Evolutionary conservation across 495 filamentous ascomycete genomes (phyloP).

Genomic region (Hypoxylon subgilvum): DNA sequence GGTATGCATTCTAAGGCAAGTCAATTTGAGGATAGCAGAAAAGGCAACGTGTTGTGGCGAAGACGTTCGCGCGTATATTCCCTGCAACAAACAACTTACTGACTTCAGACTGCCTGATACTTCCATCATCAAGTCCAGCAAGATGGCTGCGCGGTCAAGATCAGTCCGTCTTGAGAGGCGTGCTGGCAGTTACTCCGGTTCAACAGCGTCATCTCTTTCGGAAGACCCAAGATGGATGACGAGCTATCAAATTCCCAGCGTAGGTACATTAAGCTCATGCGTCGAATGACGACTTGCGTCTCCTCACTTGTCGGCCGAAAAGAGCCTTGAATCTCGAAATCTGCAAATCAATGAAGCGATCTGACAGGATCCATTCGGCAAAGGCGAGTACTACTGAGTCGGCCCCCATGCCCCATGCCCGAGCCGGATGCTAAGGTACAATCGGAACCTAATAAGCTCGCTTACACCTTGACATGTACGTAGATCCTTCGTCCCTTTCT

Average conservation of each 20-base stretch:
- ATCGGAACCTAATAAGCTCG: too few species aligned
- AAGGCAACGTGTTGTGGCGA: conserved; percentile 1
- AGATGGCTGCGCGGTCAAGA: too few species aligned
- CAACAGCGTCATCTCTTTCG: not conserved
- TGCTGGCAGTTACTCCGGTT: not conserved
- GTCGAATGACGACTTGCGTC: not conserved
- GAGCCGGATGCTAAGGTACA: conserved; percentile 20
- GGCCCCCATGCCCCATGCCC: conserved; percentile 19
- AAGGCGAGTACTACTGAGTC: conserved; percentile 16
- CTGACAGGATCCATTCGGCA: too few species aligned
- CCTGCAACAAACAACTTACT: too few species aligned
- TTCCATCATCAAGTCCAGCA: too few species aligned
- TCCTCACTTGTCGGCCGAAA: conserved; percentile 3
- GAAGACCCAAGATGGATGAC: not conserved
- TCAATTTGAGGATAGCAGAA: conserved; percentile 12
- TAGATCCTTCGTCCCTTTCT: conserved; percentile 19
- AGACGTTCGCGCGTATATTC: not conserved
- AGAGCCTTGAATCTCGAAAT: conserved; percentile 9
- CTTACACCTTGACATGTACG: conserved; percentile 29
- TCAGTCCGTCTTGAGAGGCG: too few species aligned
- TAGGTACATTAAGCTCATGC: not conserved
- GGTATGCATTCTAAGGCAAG: conserved; percentile 9
- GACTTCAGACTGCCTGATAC: too few species aligned
- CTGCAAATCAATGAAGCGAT: too few species aligned
- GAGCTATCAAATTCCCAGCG: not conserved